Base-by-base conservation (phyloP, 495 filamentous ascomycete genomes). In the Podospora bellae-mahoneyi region DNA sequence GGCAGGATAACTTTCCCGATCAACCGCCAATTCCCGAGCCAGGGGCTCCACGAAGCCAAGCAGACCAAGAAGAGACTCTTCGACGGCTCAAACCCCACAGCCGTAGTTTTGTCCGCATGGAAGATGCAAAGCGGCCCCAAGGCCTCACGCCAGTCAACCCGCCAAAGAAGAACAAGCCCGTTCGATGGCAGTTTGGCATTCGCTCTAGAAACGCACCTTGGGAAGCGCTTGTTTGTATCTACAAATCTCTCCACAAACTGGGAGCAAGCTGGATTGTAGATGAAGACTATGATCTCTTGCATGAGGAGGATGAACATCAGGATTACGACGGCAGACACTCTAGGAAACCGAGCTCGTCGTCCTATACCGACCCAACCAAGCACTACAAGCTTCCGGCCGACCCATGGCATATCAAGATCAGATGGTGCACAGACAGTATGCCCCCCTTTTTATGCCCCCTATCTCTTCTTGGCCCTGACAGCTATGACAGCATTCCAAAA, bases 171-270 rank as follows among this genome's bases (percentile, higher is more conserved):
- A 80, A 77, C 30, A 86, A 86, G 64, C 86, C 88, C 3, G 91
- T 92, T 1, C 91, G 92, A 67, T 99, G 95, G 95, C 96, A 98
- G 78, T 99, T 98, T 75, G 95, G 95, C 34, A 99, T 99, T 67
- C 88, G 95, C 1, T 94, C 91, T 26, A 85, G 96, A 34, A 99
- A 97, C 76, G 91, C 92, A 26, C 95, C 96, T 0, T 89, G 94
- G 32, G 95, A 99, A 73, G 95, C 95, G 0, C 90, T 99, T 75
- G 79, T 93, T 10, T 97, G 95, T 75, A 91, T 99, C 62, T 98
- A 97, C 82, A 90, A 92, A 72, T 94, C 96, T 1, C 84, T 99
- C 48, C 80, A 85, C 32, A 92, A 92, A 64, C 92, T 97, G 72
- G 93, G 92, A 20, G 94, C 92, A 9, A 86, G 91, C 61, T 98